Evolutionary conservation across 2,329 filamentous ascomycete genomes (phyloP).

Genomic region (Colletotrichum sp.): DNA sequence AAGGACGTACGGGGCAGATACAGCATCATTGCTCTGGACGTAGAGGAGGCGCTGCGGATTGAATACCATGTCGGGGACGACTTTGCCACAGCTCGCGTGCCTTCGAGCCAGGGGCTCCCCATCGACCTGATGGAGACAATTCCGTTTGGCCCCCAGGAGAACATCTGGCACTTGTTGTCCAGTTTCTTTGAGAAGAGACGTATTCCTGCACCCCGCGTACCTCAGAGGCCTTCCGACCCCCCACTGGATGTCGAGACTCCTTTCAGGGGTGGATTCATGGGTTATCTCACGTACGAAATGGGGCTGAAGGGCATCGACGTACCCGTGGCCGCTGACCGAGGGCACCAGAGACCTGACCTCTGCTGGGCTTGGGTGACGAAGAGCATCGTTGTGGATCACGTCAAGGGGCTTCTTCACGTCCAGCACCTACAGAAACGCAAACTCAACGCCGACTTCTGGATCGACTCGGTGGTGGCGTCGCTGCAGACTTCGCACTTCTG

Average conservation of each 20-base stretch:
- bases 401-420: constrained; percentile 63
- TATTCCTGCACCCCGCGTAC: constrained; percentile 11
- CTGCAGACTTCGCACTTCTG: constrained; percentile 39
- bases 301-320: constrained; percentile 69
- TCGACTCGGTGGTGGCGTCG: constrained; percentile 30
- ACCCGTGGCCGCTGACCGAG: constrained; percentile 30
- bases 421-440: constrained; percentile 62
- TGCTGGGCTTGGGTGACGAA: constrained; percentile 78
- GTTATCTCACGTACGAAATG: constrained; percentile 85
- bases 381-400: constrained; percentile 80
- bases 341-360: constrained; percentile 66
- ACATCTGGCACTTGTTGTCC: constrained; percentile 58
- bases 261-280: constrained; percentile 86
- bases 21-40: constrained; percentile 75
- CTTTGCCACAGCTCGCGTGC: constrained; percentile 36
- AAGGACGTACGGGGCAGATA: constrained; percentile 63
- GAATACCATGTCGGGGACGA: constrained; percentile 60
- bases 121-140: constrained; percentile 31
- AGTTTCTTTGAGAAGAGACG: constrained; percentile 43
- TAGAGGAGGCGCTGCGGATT: constrained; percentile 60
- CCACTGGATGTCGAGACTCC: constrained; percentile 39
- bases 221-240: neutral
- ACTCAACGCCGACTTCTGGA: constrained; percentile 32
- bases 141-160: constrained; percentile 29
- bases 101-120: constrained; percentile 4